These are phyloP conservation scores for Cucurbita maxima DNA, from an alignment of 306 rosid genomes.

Conservation along the genomic window DNA sequence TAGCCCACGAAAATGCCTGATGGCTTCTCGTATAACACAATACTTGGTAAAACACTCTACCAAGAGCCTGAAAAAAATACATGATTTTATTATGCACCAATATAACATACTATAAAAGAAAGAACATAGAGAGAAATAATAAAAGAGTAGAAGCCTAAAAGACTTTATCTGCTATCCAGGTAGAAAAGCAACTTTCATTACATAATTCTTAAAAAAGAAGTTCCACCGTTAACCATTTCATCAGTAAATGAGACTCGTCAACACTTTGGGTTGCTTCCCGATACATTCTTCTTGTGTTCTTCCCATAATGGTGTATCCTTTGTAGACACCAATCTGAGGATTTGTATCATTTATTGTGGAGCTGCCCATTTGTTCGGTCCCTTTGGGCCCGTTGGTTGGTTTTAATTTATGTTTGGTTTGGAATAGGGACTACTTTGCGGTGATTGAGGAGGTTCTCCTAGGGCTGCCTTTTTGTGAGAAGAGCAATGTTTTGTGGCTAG, in stretches of 20 bases:
- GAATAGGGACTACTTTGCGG: too few relatives aligned
- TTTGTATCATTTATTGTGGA: too few relatives aligned
- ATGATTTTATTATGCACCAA: not conserved
- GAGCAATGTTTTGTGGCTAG: too few relatives aligned
- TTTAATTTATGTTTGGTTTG: too few relatives aligned
- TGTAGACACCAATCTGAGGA: too few relatives aligned
- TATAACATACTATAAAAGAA: not conserved
- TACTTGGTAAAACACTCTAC: conserved; percentile 97
- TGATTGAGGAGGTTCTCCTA: too few relatives aligned
- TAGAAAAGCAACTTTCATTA: not conserved
- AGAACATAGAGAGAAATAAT: not conserved
- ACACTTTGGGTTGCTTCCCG: too few relatives aligned
- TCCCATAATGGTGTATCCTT: too few relatives aligned
- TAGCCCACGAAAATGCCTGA: conserved; percentile 94
- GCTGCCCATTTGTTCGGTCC: too few relatives aligned
- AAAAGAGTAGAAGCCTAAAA: not conserved
- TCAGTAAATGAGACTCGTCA: not conserved
- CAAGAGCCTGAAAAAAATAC: conserved; percentile 51
- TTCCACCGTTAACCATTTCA: not conserved
- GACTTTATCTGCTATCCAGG: not conserved
- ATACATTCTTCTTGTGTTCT: too few relatives aligned
- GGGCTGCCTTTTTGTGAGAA: too few relatives aligned
- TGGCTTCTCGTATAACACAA: conserved; percentile 76
- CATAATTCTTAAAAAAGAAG: not conserved
- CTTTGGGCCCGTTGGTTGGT: too few relatives aligned